These are phyloP conservation scores for Globisporangium yorkense DNA, from an alignment of 352 stramenopile genomes.

Conservation along the genomic window DNA sequence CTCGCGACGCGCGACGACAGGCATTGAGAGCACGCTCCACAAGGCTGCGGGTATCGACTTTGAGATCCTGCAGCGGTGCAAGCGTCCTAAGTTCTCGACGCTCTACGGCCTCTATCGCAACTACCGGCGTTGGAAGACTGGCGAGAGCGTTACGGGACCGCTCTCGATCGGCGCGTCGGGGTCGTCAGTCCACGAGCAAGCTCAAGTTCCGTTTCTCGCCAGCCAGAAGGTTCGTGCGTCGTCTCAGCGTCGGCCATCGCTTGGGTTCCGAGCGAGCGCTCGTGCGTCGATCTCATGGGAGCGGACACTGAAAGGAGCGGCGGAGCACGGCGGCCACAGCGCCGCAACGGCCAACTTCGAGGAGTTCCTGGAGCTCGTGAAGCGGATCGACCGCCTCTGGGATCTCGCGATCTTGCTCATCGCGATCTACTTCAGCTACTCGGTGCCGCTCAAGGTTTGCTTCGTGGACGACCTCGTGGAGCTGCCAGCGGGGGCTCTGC, in stretches of 20 bases:
- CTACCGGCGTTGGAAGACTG: conserved; percentile 28
- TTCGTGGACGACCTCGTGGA: conserved; percentile 39
- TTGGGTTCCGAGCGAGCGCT: not conserved
- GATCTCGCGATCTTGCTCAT: conserved; percentile 43
- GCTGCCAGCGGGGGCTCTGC: conserved; percentile 14
- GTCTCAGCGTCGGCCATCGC: conserved; percentile 2
- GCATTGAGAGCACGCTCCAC: conserved; percentile 24
- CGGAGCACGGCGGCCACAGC: not conserved
- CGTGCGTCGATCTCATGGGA: conserved; percentile 16
- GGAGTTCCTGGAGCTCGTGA: conserved; percentile 36
- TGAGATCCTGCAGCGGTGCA: conserved; percentile 46
- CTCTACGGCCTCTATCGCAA: conserved; percentile 36
- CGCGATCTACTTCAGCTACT: conserved; percentile 34
- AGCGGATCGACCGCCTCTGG: conserved; percentile 33
- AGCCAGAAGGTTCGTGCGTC: conserved; percentile 1
- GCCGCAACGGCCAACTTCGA: conserved; percentile 14
- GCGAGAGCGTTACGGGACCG: not conserved
- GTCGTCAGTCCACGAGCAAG: not conserved
- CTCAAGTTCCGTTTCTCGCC: not conserved
- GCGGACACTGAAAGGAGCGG: not conserved
- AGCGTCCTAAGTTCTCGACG: conserved; percentile 35
- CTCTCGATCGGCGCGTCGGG: not conserved
- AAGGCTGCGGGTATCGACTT: conserved; percentile 35
- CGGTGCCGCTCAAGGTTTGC: conserved; percentile 51
- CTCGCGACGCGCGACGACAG: conserved; percentile 5